Percentiles rank a stretch among this genome's conserved stretches.
Evolutionary conservation across 1,284 basidiomycete genomes (phyloP).

Genomic region (Ceratobasidium sp.): DNA sequence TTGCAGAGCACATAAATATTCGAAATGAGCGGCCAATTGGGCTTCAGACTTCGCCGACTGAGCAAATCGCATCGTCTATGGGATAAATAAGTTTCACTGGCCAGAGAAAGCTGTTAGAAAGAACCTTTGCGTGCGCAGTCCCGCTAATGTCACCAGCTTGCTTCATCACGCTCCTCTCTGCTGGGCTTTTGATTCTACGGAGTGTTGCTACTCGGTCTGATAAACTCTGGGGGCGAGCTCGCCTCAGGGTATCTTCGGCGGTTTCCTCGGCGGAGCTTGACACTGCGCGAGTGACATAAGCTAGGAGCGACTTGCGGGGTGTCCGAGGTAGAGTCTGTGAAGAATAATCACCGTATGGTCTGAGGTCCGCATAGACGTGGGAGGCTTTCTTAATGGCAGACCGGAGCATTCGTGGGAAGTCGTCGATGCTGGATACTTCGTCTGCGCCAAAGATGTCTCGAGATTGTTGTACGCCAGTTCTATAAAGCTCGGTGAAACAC

Average conservation of each 20-base stretch:
- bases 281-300: slow-evolving; percentile 63
- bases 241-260: slow-evolving; percentile 65
- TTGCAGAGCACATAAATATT: slow-evolving; percentile 81
- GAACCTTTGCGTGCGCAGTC: slow-evolving; percentile 78
- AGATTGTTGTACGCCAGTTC: slow-evolving; percentile 71
- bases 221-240: slow-evolving; percentile 63
- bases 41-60: slow-evolving; percentile 77
- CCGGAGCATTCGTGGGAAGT: slow-evolving; percentile 65
- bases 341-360: slow-evolving; percentile 48
- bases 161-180: slow-evolving; percentile 77
- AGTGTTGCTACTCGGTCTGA: slow-evolving; percentile 70
- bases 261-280: slow-evolving; percentile 54
- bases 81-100: slow-evolving; percentile 26
- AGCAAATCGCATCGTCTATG: slow-evolving; percentile 84
- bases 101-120: slow-evolving; percentile 20
- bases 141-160: slow-evolving; percentile 80
- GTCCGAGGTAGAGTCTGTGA: slow-evolving; percentile 57
- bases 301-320: slow-evolving; percentile 60
- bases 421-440: slow-evolving; percentile 65
- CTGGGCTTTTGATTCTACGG: slow-evolving; percentile 73
- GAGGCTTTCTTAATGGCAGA: slow-evolving; percentile 57
- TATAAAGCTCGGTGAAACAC: slow-evolving; percentile 50
- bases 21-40: slow-evolving; percentile 85
- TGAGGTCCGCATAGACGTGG: slow-evolving; percentile 59
- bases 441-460: slow-evolving; percentile 78